Evolutionary conservation across 306 rosid genomes (phyloP).

Genomic region (Pterocarpus santalinus): DNA sequence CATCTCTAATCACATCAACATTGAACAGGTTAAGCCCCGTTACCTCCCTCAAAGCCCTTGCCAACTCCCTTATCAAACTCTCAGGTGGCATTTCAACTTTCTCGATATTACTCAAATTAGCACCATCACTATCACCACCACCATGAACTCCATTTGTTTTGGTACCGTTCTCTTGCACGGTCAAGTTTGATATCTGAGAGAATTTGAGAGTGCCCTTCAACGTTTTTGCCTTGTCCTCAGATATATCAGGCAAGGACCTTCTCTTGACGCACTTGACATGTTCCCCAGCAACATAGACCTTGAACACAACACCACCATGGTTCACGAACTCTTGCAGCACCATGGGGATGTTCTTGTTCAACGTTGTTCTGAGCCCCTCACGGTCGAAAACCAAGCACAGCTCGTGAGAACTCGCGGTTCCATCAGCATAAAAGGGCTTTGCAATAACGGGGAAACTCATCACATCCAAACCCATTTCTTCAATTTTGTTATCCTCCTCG

Average conservation of each 20-base stretch:
- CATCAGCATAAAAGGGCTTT: conserved; percentile 42
- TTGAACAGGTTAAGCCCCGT: conserved; percentile 61
- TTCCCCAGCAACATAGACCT: conserved; percentile 64
- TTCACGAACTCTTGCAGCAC: conserved; percentile 67
- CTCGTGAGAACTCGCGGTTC: conserved; percentile 52
- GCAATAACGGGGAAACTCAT: conserved; percentile 33
- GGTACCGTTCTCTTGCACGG: not conserved
- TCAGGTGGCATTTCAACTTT: conserved; percentile 47
- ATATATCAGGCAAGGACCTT: conserved; percentile 53
- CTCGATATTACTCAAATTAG: not conserved
- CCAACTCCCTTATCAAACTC: conserved; percentile 45
- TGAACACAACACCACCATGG: conserved; percentile 71
- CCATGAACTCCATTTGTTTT: not conserved
- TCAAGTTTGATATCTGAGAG: conserved; percentile 54
- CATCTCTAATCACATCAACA: conserved; percentile 61
- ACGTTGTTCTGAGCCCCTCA: conserved; percentile 43
- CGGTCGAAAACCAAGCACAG: conserved; percentile 49
- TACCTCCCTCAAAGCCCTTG: conserved; percentile 45
- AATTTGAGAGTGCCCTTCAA: conserved; percentile 36
- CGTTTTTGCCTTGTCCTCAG: not conserved
- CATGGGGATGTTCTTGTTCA: conserved; percentile 32
- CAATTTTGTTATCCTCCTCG: not conserved
- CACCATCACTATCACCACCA: not conserved
- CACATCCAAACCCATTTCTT: not conserved
- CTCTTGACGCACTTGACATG: conserved; percentile 57